These are phyloP conservation scores for Termitomyces sp. DNA, from an alignment of 768 basidiomycete species.

Conservation along the genomic window DNA sequence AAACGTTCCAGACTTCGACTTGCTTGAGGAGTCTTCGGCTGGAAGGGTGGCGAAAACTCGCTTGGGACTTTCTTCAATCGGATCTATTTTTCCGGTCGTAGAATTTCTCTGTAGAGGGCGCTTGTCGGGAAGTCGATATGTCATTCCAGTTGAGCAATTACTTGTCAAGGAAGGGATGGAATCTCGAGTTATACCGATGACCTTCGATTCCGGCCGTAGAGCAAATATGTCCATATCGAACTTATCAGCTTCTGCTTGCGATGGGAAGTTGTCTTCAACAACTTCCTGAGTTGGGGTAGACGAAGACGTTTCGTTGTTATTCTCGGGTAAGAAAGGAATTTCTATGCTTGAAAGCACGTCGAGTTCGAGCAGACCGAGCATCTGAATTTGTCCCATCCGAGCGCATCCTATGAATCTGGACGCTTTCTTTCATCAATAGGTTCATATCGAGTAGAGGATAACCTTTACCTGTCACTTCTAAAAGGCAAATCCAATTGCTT, in stretches of 20 bases:
- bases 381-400: slow-evolving; percentile 97
- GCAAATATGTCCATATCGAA: slow-evolving; percentile 73
- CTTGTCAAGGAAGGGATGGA: slow-evolving; percentile 37
- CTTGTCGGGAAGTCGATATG: slow-evolving; percentile 35
- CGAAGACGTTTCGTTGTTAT: slow-evolving; percentile 22
- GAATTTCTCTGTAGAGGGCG: slow-evolving; percentile 48
- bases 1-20: slow-evolving; percentile 9
- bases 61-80: slow-evolving; percentile 71
- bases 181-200: slow-evolving; percentile 24
- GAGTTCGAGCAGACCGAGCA: slow-evolving; percentile 88
- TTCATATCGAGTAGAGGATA: background rate
- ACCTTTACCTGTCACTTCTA: slow-evolving; percentile 61
- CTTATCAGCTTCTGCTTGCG: slow-evolving; percentile 58
- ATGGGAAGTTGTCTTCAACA: slow-evolving; percentile 29
- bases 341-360: slow-evolving; percentile 88
- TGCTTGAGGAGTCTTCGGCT: slow-evolving; percentile 30
- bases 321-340: slow-evolving; percentile 68
- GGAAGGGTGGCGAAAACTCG: slow-evolving; percentile 47
- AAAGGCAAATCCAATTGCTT: slow-evolving; percentile 83
- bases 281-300: slow-evolving; percentile 29
- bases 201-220: slow-evolving; percentile 34
- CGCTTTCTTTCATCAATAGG: background rate
- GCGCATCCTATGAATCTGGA: slow-evolving; percentile 85
- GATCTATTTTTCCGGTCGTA: slow-evolving; percentile 41
- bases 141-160: slow-evolving; percentile 26